Evolutionary conservation across 306 rosid genomes (phyloP), one percentile per base, ranked within the genome.

Genomic region (Medicago arabica): DNA sequence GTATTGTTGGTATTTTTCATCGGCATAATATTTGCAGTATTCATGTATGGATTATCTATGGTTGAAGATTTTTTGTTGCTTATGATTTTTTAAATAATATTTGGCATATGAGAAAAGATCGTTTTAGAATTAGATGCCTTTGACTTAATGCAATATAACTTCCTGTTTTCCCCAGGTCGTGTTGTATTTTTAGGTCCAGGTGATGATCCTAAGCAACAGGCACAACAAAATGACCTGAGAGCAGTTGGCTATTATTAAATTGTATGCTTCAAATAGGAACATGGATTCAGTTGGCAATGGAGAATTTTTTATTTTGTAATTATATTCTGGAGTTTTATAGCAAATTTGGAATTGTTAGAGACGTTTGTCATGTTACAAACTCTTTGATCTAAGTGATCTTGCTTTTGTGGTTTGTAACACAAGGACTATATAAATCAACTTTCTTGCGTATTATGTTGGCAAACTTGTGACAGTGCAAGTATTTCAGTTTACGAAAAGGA

Each of bases 171-270:
- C 83, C 65, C 86, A 93, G 98, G 98, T 62, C 93, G 98, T 25
- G 10, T 93, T 74, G 87, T 93, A n/a, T 89, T 85, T 81, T 58
- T 93, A 84, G 83, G 92, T 18, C 76, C 80, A 34, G 96, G 89
- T 8, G 79, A 63, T 25, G 89, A 83, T 76, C 67, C 67, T n/a
- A 82, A 77, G 46, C 80, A 74, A 74, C 72, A 80, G 7, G 11
- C 90, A 43, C 69, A 64, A 47, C 39, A 66, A 16, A 15, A 54
- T 64, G 88, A 87, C 18, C 40, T 83, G 53, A 89, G 23, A 77
- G 74, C 81, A 28, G 87, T 84, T 81, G 96, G 98, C 72, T 89
- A 91, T 81, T 89, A 84, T 86, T 93, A 80, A 76, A 36, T 14
- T 70, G 21, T 68, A 51, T 15, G 63, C 74, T 51, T 4, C 50